phyloP scores from a whole-genome alignment of 768 basidiomycete genomes.

The Tephrocybe sp. region DNA sequence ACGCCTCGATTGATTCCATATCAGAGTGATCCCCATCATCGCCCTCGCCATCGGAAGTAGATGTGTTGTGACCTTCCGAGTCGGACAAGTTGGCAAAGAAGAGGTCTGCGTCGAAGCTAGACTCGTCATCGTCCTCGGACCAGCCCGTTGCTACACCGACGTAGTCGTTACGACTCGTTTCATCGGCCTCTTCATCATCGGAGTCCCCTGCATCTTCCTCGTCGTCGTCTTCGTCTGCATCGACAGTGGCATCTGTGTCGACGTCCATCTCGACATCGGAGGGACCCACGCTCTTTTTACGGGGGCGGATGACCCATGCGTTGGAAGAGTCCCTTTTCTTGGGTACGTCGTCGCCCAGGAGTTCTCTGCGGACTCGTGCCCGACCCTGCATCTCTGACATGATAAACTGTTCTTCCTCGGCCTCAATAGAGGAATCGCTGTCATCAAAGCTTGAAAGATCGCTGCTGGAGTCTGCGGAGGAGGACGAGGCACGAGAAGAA shows the following conservation, averaged over 20 bases:
- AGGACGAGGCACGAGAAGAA: slow-evolving; percentile 44
- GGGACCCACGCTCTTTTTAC: slow-evolving; percentile 65
- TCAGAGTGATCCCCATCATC: slow-evolving; percentile 48
- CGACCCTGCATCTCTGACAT: slow-evolving; percentile 43
- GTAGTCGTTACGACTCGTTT: slow-evolving; percentile 38
- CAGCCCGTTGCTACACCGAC: slow-evolving; percentile 71
- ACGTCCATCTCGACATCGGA: slow-evolving; percentile 66
- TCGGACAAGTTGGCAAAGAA: slow-evolving; percentile 81
- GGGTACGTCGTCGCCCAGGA: slow-evolving; percentile 49
- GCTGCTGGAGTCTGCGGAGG: slow-evolving; percentile 42
- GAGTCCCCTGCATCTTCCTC: slow-evolving; percentile 38
- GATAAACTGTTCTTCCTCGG: slow-evolving; percentile 63
- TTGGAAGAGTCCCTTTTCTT: slow-evolving; percentile 41
- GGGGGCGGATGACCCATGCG: slow-evolving; percentile 68
- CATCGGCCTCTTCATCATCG: slow-evolving; percentile 48
- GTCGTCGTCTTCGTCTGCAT: slow-evolving; percentile 56
- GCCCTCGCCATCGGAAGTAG: slow-evolving; percentile 27
- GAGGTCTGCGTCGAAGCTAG: slow-evolving; percentile 76
- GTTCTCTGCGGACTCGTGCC: slow-evolving; percentile 59
- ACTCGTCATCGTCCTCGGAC: slow-evolving; percentile 73
- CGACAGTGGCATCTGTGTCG: slow-evolving; percentile 57
- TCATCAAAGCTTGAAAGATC: slow-evolving; percentile 40
- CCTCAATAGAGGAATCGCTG: slow-evolving; percentile 55
- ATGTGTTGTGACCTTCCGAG: slow-evolving; percentile 36
- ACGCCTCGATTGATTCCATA: slow-evolving; percentile 32